Conservation (phyloP, 805 yeast genomes). For the Alloascoidea africana region DNA sequence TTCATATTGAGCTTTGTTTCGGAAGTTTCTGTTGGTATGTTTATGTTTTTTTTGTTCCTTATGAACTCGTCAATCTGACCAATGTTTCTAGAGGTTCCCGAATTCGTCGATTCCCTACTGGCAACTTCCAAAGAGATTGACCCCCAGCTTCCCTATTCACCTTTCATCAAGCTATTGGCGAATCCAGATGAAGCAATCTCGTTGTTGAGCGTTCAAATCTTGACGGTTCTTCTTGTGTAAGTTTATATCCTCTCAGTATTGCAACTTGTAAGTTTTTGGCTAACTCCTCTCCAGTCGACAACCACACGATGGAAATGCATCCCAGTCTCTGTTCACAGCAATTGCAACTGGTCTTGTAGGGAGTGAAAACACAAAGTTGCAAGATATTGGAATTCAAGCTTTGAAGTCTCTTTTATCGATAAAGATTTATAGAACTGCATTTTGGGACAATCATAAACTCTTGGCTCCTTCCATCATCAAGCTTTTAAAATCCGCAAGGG, state of each 20-base stretch:
- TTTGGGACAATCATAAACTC: slow-evolving; percentile 27
- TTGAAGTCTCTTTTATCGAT: slow-evolving; percentile 43
- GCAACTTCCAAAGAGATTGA: slow-evolving; percentile 26
- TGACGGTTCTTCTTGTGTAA: slow-evolving; percentile 31
- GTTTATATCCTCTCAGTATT: slow-evolving; percentile 1
- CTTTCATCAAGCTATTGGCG: slow-evolving; percentile 35
- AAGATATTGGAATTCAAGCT: slow-evolving; percentile 50
- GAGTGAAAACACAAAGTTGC: slow-evolving; percentile 28
- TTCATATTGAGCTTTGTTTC: slow-evolving; percentile 45
- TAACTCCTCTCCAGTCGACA: background rate
- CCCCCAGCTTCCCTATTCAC: slow-evolving; percentile 33
- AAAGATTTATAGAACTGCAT: slow-evolving; percentile 36
- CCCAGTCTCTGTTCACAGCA: background rate
- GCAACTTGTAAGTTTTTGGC: slow-evolving; percentile 2
- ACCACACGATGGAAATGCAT: background rate
- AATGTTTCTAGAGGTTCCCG: slow-evolving; percentile 12
- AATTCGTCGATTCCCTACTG: slow-evolving; percentile 22
- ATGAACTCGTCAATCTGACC: slow-evolving; percentile 4
- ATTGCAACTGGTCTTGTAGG: background rate
- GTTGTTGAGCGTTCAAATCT: slow-evolving; percentile 37
- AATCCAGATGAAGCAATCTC: slow-evolving; percentile 41
- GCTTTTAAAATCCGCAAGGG: slow-evolving; percentile 26
- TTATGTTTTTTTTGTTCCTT: slow-evolving; percentile 5
- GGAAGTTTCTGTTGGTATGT: slow-evolving; percentile 24
- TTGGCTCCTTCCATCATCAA: slow-evolving; percentile 34